phyloP scores from a whole-genome alignment of 2,329 filamentous ascomycete genomes.

The Sporothrix variecibatus region DNA sequence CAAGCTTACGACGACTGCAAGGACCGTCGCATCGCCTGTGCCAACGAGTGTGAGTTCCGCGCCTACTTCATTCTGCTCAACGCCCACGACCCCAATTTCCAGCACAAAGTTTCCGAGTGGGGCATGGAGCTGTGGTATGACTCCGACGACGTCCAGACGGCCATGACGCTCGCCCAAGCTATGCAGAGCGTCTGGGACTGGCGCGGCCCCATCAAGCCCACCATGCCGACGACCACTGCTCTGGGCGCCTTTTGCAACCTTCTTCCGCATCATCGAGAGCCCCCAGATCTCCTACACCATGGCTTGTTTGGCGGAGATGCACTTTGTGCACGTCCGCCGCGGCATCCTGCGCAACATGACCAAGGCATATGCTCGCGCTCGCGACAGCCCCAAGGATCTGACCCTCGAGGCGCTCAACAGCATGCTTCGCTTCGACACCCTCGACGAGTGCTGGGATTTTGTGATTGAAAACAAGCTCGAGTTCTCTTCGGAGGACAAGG shows the following conservation, averaged over 20 bases:
- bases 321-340: slow-evolving; percentile 63
- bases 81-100: slow-evolving; percentile 58
- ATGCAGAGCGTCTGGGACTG: slow-evolving; percentile 60
- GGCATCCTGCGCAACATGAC: slow-evolving; percentile 58
- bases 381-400: slow-evolving; percentile 61
- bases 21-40: slow-evolving; percentile 57
- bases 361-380: slow-evolving; percentile 56
- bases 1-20: slow-evolving; percentile 68
- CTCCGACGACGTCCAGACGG: slow-evolving; percentile 61
- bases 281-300: slow-evolving; percentile 65
- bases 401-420: slow-evolving; percentile 58
- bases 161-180: slow-evolving; percentile 60
- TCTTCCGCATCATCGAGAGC: slow-evolving; percentile 62
- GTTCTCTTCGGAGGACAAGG: slow-evolving; percentile 48
- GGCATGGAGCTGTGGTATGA: slow-evolving; percentile 56
- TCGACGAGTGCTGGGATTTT: slow-evolving; percentile 66
- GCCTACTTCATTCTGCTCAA: slow-evolving; percentile 67
- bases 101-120: slow-evolving; percentile 59
- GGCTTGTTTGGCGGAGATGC: slow-evolving; percentile 69
- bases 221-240: slow-evolving; percentile 50
- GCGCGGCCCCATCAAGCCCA: slow-evolving; percentile 59
- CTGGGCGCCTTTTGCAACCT: slow-evolving; percentile 55
- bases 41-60: slow-evolving; percentile 66
- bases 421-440: slow-evolving; percentile 66
- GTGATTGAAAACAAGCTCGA: slow-evolving; percentile 59